Conservation (phyloP, 768 basidiomycete genomes). For the Leccinum boreale region DNA sequence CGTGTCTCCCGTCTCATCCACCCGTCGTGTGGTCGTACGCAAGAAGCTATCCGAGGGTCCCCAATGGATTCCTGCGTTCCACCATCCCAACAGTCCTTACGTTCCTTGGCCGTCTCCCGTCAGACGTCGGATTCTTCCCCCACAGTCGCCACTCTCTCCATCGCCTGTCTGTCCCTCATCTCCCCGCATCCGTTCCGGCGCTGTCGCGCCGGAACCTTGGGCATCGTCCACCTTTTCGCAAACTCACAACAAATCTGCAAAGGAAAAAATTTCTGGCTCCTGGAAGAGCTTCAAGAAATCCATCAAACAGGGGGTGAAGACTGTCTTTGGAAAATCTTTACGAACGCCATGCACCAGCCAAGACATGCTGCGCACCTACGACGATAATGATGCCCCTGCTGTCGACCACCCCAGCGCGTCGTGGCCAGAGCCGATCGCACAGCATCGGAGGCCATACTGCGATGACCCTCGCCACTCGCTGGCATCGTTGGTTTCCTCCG, state of each 20-base stretch:
- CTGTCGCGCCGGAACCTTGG: conserved; percentile 42
- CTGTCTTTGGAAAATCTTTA: conserved; percentile 11
- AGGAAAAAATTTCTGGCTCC: conserved; percentile 19
- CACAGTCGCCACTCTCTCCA: conserved; percentile 32
- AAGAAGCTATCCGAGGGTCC: conserved; percentile 27
- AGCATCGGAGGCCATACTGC: background rate
- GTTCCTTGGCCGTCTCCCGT: conserved; percentile 45
- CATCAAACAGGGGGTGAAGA: conserved; percentile 22
- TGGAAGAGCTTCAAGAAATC: conserved; percentile 35
- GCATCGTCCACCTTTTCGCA: conserved; percentile 20
- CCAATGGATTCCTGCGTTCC: conserved; percentile 37
- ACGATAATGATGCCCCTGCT: conserved; percentile 1
- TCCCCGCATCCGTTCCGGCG: conserved; percentile 36
- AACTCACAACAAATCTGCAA: conserved; percentile 19
- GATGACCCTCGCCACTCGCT: conserved; percentile 22
- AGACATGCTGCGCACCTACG: conserved; percentile 8
- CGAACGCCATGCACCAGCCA: conserved; percentile 8
- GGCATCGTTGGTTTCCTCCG: conserved; percentile 31
- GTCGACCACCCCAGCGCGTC: background rate
- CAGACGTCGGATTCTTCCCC: conserved; percentile 43
- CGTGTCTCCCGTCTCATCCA: conserved; percentile 16
- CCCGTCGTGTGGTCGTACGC: conserved; percentile 5
- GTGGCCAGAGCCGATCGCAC: background rate
- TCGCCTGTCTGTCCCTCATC: conserved; percentile 36
- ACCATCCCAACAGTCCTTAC: conserved; percentile 55